Base-by-base conservation (phyloP, 495 filamentous ascomycete species). In the Wilcoxina mikolae region DNA sequence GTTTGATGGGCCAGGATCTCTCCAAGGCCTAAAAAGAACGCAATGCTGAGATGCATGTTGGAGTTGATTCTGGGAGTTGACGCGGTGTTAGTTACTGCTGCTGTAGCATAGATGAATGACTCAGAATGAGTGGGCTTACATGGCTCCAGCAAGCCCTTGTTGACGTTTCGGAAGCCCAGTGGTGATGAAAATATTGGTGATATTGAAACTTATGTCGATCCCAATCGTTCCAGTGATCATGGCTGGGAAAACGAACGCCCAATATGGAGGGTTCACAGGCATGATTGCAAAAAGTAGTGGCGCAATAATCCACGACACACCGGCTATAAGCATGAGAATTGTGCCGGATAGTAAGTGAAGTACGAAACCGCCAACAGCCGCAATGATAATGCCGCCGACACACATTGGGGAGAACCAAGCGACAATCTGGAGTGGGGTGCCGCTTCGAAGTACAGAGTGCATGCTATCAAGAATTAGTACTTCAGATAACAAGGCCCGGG, bases 121-220 rank as follows among this genome's bases (percentile, higher is more conserved):
- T 46, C n/a, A 12, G 1, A 25, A 25, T n/a, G n/a, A n/a, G n/a
- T n/a, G n/a, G 22, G 74, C 57, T 15, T 51, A 64, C 46, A 83
- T 65, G 0, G 80, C 86, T 0, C 87, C 87, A 0, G 85, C 85
- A 0, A 88, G 72, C 0, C 84, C 85, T 65, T 94, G 87, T 38
- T 77, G 74, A 7, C 74, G 71, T 35, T 75, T 73, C 0, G 85
- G 82, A 59, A 91, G 71, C 3, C 75, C 77, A 0, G 83, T 85
- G 0, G 84, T 88, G 64, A 90, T 83, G 65, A 91, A 93, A 44
- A 94, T 79, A 61, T 87, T 91, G 33, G 83, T 77, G 5, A 94
- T 73, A 60, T 85, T 87, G 72, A 82, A 94, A 24, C 79, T 84
- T 56, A 91, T 80, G 60, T 94, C 87, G 44, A 93, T 82, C 3